A percentile compares a stretch with the other conserved stretches of the same genome.
phyloP scores from a whole-genome alignment of 2,329 filamentous ascomycete genomes.

The Drechmeria coniospora region DNA sequence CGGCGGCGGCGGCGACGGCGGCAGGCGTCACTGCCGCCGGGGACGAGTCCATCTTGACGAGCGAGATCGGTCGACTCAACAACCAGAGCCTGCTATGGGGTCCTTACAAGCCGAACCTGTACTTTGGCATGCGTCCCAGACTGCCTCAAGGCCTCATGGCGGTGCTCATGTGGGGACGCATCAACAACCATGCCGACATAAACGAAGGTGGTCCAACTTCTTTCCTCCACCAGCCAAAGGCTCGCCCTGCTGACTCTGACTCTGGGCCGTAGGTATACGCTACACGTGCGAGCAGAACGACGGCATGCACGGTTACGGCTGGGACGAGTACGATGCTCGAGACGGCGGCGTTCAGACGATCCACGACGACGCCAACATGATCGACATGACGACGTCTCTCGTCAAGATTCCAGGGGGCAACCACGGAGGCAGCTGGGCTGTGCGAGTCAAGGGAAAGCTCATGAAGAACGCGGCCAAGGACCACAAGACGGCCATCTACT shows the following conservation, averaged over 20 bases:
- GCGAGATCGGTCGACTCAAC: constrained; percentile 36
- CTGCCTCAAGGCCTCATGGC: constrained; percentile 68
- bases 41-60: constrained; percentile 24
- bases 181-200: constrained; percentile 62
- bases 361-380: constrained; percentile 71
- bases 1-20: constrained; percentile 12
- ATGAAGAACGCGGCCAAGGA: constrained; percentile 51
- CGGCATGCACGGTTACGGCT: constrained; percentile 88
- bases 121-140: constrained; percentile 78
- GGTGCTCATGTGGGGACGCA: constrained; percentile 76
- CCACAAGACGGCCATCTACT: constrained; percentile 62
- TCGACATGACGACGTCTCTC: constrained; percentile 88
- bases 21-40: constrained; percentile 10
- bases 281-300: constrained; percentile 95
- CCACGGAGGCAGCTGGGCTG: constrained; percentile 85
- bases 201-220: constrained; percentile 45
- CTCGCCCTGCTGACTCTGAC: constrained; percentile 1
- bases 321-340: constrained; percentile 91
- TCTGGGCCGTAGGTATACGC: constrained; percentile 48
- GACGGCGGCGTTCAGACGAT: constrained; percentile 80
- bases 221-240: not conserved
- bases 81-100: constrained; percentile 93
- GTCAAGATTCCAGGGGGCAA: constrained; percentile 78
- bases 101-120: constrained; percentile 83
- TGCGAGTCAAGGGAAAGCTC: constrained; percentile 68